Evolutionary conservation across 2,329 filamentous ascomycete species (phyloP), one percentile per base, ranked within the genome.

Genomic region (Fusarium pseudonygamai): DNA sequence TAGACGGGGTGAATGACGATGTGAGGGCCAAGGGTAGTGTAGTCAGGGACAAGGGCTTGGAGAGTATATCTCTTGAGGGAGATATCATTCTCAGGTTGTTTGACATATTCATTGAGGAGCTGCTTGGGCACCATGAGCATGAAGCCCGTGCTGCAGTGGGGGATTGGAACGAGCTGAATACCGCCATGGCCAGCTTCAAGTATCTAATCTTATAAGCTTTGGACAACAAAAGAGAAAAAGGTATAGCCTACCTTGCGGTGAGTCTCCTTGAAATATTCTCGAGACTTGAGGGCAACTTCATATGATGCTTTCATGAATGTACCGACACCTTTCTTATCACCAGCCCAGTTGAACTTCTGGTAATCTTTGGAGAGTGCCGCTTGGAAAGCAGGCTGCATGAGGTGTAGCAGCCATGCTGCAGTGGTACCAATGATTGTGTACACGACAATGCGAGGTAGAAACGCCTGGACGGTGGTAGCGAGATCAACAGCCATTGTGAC

Each of bases 61-160:
- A 70, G 56, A 4, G 67, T 70, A 6, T 70, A 70, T 68, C 67
- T 59, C 47, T 70, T 70, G 40, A 70, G 64, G 13, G 67, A 70
- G 13, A 70, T 70, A 32, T 70, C 64, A 15, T 68, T 70, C 10
- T 70, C 67, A 0, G 67, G 67, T 20, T 70, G 67, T 22, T 67
- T 62, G 18, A 70, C 64, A 10, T 70, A 68, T 68, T 70, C 67
- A 28, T 64, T 64, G 7, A 70, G 64, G 3, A 70, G 58, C 9
- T 68, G 57, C 37, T 70, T 70, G 4, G 64, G 67, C 6, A 68
- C 67, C 58, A 70, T 70, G 36, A 70, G 67, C 58, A 70, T 68
- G 26, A 70, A 68, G 9, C 64, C 67, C 6, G 64, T 68, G 46
- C 59, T 70, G 42, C 67, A 70, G 40, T 70, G 67, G 8, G 67